A percentile compares a stretch with the other conserved stretches of the same genome.
phyloP scores from a whole-genome alignment of 352 stramenopile species.

The Globisporangium perplexum region DNA sequence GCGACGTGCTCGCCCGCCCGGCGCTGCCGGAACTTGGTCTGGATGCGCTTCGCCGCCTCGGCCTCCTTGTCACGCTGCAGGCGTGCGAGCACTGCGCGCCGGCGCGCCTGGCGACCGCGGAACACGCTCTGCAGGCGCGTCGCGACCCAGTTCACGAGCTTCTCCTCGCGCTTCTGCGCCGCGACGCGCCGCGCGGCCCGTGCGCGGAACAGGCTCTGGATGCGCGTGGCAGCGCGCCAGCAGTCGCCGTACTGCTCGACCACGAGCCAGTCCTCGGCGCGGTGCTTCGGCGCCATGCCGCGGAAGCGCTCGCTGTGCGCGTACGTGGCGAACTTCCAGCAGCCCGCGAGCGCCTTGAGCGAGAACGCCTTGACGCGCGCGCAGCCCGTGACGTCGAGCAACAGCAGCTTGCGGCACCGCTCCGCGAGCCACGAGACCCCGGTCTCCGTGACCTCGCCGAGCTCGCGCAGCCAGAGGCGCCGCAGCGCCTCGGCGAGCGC shows the following conservation, averaged over 20 bases:
- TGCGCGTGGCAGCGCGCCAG: conserved; percentile 54
- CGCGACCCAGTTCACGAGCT: conserved; percentile 44
- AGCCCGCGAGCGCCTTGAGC: conserved; percentile 42
- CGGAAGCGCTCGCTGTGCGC: conserved; percentile 47
- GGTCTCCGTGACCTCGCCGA: conserved; percentile 64
- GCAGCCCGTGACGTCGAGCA: conserved; percentile 62
- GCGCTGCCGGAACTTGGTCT: conserved; percentile 40
- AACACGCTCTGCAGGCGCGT: conserved; percentile 59
- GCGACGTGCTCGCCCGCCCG: conserved; percentile 9
- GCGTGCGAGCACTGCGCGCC: conserved; percentile 29
- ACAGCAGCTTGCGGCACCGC: conserved; percentile 49
- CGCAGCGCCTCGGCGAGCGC: conserved; percentile 32
- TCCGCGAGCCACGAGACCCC: conserved; percentile 84
- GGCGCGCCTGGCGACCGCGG: conserved; percentile 50
- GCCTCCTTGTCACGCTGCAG: conserved; percentile 51
- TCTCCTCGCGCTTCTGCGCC: conserved; percentile 38
- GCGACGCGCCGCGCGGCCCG: conserved; percentile 37
- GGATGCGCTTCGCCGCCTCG: conserved; percentile 51
- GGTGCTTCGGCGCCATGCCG: conserved; percentile 67
- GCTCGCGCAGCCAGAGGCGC: conserved; percentile 59
- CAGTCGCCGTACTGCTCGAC: conserved; percentile 85
- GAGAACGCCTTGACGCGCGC: conserved; percentile 37
- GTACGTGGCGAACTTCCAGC: conserved; percentile 58
- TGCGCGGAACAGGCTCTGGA: conserved; percentile 66
- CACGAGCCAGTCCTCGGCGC: conserved; percentile 71